Evolutionary conservation across 129 eudicot genomes (phyloP).

Genomic region (Dittrichia graveolens): DNA sequence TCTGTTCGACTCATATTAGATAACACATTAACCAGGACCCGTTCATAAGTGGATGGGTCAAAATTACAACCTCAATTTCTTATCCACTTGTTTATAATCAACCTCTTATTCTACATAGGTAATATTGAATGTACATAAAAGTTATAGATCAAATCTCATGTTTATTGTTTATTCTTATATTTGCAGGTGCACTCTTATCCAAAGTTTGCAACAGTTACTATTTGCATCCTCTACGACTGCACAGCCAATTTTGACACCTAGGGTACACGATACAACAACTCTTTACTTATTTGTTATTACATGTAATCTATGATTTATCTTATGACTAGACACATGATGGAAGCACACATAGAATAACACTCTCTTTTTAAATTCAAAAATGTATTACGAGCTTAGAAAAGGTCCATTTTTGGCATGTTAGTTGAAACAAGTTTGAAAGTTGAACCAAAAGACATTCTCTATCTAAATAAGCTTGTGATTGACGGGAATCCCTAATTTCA

Average conservation of each 20-base stretch:
- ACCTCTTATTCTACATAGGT: neutral
- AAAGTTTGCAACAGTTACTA: constrained; percentile 86
- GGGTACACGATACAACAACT: constrained; percentile 48
- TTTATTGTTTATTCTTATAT: neutral
- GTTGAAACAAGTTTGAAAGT: too few relatives aligned
- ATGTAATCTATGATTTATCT: neutral
- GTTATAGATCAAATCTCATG: constrained; percentile 16
- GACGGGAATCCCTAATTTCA: too few relatives aligned
- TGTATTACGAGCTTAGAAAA: neutral
- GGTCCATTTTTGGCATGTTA: neutral
- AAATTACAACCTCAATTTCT: too few relatives aligned
- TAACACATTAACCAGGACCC: neutral
- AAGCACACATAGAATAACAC: too few relatives aligned
- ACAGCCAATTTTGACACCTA: constrained; percentile 86
- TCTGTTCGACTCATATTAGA: neutral
- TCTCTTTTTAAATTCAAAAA: neutral
- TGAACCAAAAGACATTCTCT: too few relatives aligned
- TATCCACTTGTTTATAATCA: too few relatives aligned
- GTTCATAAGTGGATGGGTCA: neutral
- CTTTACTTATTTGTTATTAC: neutral
- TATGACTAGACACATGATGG: too few relatives aligned
- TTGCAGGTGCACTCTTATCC: constrained; percentile 85
- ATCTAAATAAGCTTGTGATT: too few relatives aligned
- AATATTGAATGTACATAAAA: neutral
- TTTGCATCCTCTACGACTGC: constrained; percentile 99